Evolutionary conservation across 177 flowering plant genomes (phyloP), one percentile per base, ranked within the genome.

Genomic region (Vitis hybrid): DNA sequence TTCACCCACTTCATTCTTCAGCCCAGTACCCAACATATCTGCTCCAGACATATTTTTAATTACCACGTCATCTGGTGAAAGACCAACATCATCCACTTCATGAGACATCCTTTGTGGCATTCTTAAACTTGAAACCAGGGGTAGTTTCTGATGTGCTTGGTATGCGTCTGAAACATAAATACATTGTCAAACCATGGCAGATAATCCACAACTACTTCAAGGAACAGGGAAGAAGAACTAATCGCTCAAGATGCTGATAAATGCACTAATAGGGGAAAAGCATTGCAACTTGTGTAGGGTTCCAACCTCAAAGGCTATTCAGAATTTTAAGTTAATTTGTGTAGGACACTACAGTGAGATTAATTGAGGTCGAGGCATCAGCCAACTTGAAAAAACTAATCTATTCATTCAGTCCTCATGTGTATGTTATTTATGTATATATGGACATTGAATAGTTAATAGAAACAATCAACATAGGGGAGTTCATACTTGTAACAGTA

Each of bases 1-100:
- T 85, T 95, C 99, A 35, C 98, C 99, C 77, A 88, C 86, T 88
- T 88, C 97, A 80, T 95, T 95, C 80, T 84, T 80, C 73, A 95
- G 81, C 46, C 97, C 99, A 8, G 86, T 83, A 56, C 97, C 98
- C 72, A 85, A 77, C 9, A 78, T 60, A 80, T 86, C 88, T 51
- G 52, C 50, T 64, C 62, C 83, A 63, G 68, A 74, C 62, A 32
- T 72, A 54, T 56, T 75, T 60, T 74, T 78, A 30, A 18, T 49
- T 12, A 21, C n/a, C 18, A 63, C 78, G 51, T 73, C 85, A 78
- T 66, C 70, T 15, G 69, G 40, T n/a, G 68, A 68, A 84, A 62
- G 56, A 68, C 63, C 75, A 59, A 54, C 56, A 51, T 72, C 69
- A 62, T 76, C 78, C 56, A 60, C 65, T 72, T 80, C 78, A 3